Base-by-base conservation (phyloP, 352 stramenopile species). In the Phytophthora idaei region DNA sequence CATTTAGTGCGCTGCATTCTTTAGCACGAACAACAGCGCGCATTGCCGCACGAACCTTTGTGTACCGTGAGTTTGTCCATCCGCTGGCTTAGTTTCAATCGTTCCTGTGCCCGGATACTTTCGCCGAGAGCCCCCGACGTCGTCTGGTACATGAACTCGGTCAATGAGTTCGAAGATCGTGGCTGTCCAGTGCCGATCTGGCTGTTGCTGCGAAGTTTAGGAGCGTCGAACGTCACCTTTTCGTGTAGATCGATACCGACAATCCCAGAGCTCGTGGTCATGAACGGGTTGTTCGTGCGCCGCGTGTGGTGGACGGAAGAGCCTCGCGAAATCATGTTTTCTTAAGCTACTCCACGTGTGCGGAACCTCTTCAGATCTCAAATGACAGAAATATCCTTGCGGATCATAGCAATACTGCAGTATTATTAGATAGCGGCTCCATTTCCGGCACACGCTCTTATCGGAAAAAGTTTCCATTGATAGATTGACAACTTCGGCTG, bases 211-310 rank as follows among this genome's bases (percentile, higher is more conserved):
- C 64, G 39, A 4, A 90, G 59, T 21, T 76, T 71, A 12, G 87
- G 83, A 5, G 83, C 80, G 36, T 91, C 73, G 31, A 91, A 94
- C 5, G 74, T 69, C 36, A 87, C 78, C 4, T 84, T 84, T 67
- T 94, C 83, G 14, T 78, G 50, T 12, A 94, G 54, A 60, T 93
- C 87, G 63, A 93, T 94, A 31, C 86, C 86, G 6, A 94, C 80
- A 56, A 92, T 90, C n/a, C 81, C 81, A 10, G 84, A 93, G 69
- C 82, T 92, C 45, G 86, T 94, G n/a, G 83, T 90, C 78, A 94
- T 92, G 71, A 94, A 94, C 69, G 84, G 84, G 48, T 92, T 94
- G 34, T 81, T 78, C 47, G 81, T 89, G 14, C 80, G 80, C 8
- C 83, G 81, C 17, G 69, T 82, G 71, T 94, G 79, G 64, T 91